phyloP scores from a whole-genome alignment of 352 stramenopile genomes.

The Phytophthora tentaculata region DNA sequence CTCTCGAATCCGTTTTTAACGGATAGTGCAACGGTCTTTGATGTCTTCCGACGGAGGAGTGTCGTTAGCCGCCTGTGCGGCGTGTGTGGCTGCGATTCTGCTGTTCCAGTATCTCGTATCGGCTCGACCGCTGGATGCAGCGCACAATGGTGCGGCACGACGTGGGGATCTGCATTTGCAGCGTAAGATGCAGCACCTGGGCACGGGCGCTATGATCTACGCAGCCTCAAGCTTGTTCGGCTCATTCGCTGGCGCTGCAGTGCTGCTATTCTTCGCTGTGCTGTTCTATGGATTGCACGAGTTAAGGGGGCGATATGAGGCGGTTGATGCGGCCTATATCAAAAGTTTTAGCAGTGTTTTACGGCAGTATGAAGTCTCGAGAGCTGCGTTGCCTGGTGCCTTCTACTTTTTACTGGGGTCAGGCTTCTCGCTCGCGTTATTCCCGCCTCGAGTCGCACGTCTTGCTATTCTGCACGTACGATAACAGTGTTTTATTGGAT shows the following conservation, averaged over 20 bases:
- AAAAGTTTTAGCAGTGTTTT: conserved; percentile 51
- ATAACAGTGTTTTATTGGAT: background rate
- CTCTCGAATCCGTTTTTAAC: conserved; percentile 18
- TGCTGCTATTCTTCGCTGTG: conserved; percentile 46
- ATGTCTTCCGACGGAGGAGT: conserved; percentile 20
- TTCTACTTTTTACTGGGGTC: conserved; percentile 71
- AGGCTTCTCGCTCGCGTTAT: conserved; percentile 44
- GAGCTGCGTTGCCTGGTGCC: conserved; percentile 47
- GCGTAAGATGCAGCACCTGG: conserved; percentile 58
- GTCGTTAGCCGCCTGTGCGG: conserved; percentile 17
- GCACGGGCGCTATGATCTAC: conserved; percentile 60
- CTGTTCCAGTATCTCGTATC: conserved; percentile 52
- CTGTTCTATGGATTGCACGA: conserved; percentile 47
- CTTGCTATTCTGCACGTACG: conserved; percentile 67
- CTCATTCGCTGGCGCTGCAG: conserved; percentile 9
- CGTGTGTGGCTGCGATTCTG: conserved; percentile 38
- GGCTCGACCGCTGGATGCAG: conserved; percentile 1
- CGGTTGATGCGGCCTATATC: conserved; percentile 48
- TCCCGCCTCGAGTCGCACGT: conserved; percentile 43
- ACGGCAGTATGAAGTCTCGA: conserved; percentile 49
- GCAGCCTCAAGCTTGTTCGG: conserved; percentile 37
- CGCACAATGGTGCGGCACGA: background rate
- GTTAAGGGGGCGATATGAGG: conserved; percentile 33
- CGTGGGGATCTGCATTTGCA: conserved; percentile 54
- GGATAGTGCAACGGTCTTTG: conserved; percentile 2